Evolutionary conservation across 1,284 basidiomycete genomes (phyloP), one percentile per base, ranked within the genome.

Genomic region (Sporisorium iseilematis-ciliati): DNA sequence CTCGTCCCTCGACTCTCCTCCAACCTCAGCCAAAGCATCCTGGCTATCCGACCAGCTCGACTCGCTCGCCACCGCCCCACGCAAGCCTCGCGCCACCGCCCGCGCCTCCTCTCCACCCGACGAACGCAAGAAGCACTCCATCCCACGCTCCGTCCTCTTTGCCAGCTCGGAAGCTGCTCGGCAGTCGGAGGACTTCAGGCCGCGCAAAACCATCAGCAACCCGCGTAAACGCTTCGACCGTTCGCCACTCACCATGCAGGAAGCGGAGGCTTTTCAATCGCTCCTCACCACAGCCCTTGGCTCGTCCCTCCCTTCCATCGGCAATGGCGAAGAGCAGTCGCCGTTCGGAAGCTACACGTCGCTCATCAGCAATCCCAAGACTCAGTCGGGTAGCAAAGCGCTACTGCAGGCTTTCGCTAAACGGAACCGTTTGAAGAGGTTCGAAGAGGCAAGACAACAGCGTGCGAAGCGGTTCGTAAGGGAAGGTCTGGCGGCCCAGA

Each of bases 101-200:
- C 45, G 55, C n/a, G n/a, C n/a, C 41, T 46, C 64, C 10, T 14
- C 46, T 1, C 20, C 7, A 8, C 20, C 21, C 12, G 51, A 41
- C 38, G 63, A 46, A 29, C 46, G 58, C 4, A 48, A 52, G 8
- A 71, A 59, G 25, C 35, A 53, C 12, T 48, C 46, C 6, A 56
- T 76, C 33, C 65, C 74, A 0, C 64, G 74, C 7, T 76, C 74
- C 1, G 65, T 72, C 18, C 74, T 76, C 20, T 76, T 76, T 46
- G 68, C 65, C 10, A 69, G 65, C 29, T 57, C 56, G 1, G 57
- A 71, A 18, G n/a, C 31, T 8, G 59, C 60, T n/a, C 65, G 65
- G 14, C 49, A 53, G 38, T 54, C 57, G 6, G 62, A 62, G 21
- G 61, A 64, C 18, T 65, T 71, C n/a, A 45, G 38, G 5, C 50